A percentile compares a stretch with the other conserved stretches of the same genome.
phyloP scores from a whole-genome alignment of 768 basidiomycete genomes.

The Coprinellus micaceus region DNA sequence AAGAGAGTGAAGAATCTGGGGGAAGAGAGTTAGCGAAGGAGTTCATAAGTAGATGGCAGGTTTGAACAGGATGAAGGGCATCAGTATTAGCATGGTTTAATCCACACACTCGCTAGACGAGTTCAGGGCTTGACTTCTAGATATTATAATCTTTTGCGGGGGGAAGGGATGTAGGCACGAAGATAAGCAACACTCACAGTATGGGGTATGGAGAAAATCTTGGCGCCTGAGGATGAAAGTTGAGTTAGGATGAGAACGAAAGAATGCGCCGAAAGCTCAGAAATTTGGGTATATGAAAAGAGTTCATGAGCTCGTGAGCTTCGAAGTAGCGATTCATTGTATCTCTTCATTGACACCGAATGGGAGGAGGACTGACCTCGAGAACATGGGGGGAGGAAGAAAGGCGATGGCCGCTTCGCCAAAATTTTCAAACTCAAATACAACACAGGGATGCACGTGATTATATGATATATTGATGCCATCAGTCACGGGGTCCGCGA shows the following conservation, averaged over 20 bases:
- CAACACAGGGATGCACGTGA: not conserved
- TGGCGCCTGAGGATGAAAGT: not conserved
- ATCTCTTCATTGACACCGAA: constrained; percentile 53
- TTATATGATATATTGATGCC: not conserved
- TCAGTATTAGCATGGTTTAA: constrained; percentile 90
- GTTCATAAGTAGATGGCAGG: not conserved
- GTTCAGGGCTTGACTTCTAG: constrained; percentile 93
- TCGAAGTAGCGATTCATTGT: constrained; percentile 87
- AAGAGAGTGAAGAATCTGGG: constrained; percentile 17
- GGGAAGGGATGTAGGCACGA: constrained; percentile 6
- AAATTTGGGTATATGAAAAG: constrained; percentile 88
- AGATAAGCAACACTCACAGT: constrained; percentile 25
- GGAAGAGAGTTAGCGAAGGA: constrained; percentile 7
- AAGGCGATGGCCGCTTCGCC: constrained; percentile 10
- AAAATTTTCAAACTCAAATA: not conserved
- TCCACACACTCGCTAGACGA: constrained; percentile 71
- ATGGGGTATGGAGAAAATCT: not conserved
- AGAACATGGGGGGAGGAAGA: constrained; percentile 13
- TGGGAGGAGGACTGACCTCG: constrained; percentile 28
- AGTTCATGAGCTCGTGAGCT: constrained; percentile 64
- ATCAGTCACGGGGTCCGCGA: not conserved
- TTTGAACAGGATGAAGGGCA: constrained; percentile 11
- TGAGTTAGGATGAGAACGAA: not conserved
- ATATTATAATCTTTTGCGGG: constrained; percentile 51
- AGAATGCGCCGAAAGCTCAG: constrained; percentile 45